Evolutionary conservation across 1,284 basidiomycete genomes (phyloP), one percentile per base, ranked within the genome.

Genomic region (Rhodotorula sp.): DNA sequence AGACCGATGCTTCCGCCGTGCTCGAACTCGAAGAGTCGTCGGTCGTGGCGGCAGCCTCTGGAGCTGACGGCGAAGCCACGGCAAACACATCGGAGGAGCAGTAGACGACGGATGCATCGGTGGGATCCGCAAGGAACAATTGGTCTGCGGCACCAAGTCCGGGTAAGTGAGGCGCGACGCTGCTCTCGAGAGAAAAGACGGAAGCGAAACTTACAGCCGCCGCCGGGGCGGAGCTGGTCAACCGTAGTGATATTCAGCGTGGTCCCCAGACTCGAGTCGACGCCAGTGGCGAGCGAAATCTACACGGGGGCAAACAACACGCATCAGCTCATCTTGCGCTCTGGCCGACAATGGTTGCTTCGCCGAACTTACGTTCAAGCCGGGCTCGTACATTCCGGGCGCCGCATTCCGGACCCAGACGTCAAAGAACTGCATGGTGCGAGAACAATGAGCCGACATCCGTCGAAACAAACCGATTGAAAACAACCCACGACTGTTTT

Each of bases 381-480:
- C 47, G 1, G 65, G 66, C 14, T 31, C 23, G 49, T 74, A 74
- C 60, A 74, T 66, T n/a, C 90, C 50, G 85, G 90, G 71, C 85
- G 81, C 50, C 43, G 74, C 63, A 43, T 75, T 72, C 3, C 73
- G 68, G 19, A 75, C 52, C 58, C 62, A 75, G 49, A 75, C 60
- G 26, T 69, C 66, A 45, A 75, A 64, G 31, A 57, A 66, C 45
- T 71, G 54, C 12, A 23, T 5, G 4, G 10, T 10, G 14, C 45
- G 19, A 26, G 21, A 5, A 59, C 16, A 34, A 48, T 50, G 10
- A 38, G 59, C 19, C 12, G 34, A 26, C 5, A 8, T 52, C 55
- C 19, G 55, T 23, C 3, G 4, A 3, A 26, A 47, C 10, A 19
- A 28, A 18, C 19, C 10, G 23, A n/a, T 7, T 3, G 16, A 31